Percentiles rank a stretch among this genome's conserved stretches.
phyloP scores from a whole-genome alignment of 148 eudicot species.

The Pharnaceum exiguum region DNA sequence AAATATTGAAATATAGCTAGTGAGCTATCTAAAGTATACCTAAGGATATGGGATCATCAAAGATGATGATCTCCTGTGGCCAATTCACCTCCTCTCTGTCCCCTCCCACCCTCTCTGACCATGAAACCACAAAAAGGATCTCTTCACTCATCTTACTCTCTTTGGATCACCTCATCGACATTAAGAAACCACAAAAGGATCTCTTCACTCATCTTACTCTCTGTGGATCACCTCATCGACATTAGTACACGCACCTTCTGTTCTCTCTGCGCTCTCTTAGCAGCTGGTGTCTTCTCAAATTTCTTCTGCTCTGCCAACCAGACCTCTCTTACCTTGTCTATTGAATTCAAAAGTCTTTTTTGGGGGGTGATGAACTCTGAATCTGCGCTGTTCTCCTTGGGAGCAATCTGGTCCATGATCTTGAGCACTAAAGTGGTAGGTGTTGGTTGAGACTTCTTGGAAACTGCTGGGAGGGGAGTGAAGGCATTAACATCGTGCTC shows the following conservation, averaged over 20 bases:
- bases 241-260: conserved; percentile 51
- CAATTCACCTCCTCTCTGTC: conserved; percentile 12
- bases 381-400: conserved; percentile 24
- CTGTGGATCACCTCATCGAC: conserved; percentile 51
- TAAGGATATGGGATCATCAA: conserved; percentile 32
- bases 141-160: background rate
- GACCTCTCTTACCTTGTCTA: conserved; percentile 68
- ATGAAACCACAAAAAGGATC: background rate
- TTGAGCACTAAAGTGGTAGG: conserved; percentile 35
- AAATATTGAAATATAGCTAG: too few species aligned
- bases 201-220: background rate
- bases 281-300: conserved; percentile 57
- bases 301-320: conserved; percentile 59
- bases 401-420: conserved; percentile 37
- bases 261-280: conserved; percentile 63
- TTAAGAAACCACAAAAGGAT: conserved; percentile 15
- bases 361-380: conserved; percentile 33
- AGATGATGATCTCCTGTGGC: conserved; percentile 28
- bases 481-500: conserved; percentile 32
- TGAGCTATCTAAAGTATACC: conserved; percentile 24
- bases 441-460: conserved; percentile 20
- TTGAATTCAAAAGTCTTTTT: conserved; percentile 46
- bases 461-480: conserved; percentile 31
- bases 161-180: background rate
- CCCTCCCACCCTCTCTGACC: background rate